These are phyloP conservation scores for Cyclocybe cylindracea DNA, from an alignment of 768 basidiomycete genomes.

Conservation along the genomic window DNA sequence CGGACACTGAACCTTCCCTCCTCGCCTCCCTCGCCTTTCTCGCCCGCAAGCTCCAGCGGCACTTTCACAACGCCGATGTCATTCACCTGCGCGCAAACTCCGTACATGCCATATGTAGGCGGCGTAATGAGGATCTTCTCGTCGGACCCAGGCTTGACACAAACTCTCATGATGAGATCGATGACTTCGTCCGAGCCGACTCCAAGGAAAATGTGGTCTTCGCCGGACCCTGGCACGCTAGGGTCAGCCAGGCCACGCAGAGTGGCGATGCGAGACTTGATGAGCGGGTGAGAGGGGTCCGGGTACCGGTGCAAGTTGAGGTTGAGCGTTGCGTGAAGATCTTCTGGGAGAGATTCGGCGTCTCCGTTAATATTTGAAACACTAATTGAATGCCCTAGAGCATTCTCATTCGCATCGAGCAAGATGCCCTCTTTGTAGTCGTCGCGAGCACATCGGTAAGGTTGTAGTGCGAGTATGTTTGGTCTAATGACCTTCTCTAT, in stretches of 20 bases:
- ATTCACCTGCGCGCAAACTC: slow-evolving; percentile 93
- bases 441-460: slow-evolving; percentile 95
- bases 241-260: slow-evolving; percentile 66
- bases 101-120: slow-evolving; percentile 98
- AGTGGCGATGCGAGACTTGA: slow-evolving; percentile 75
- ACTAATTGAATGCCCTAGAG: slow-evolving; percentile 83
- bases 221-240: slow-evolving; percentile 8
- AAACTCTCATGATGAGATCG: slow-evolving; percentile 89
- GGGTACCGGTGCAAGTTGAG: slow-evolving; percentile 89
- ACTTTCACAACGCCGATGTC: slow-evolving; percentile 84
- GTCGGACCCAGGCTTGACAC: slow-evolving; percentile 66
- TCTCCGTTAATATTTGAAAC: slow-evolving; percentile 21
- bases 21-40: slow-evolving; percentile 72
- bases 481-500: slow-evolving; percentile 86
- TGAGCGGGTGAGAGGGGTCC: slow-evolving; percentile 79
- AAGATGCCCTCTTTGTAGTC: slow-evolving; percentile 92
- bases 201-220: slow-evolving; percentile 83
- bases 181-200: slow-evolving; percentile 98
- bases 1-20: slow-evolving; percentile 71
- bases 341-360: slow-evolving; percentile 20
- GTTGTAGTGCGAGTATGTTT: slow-evolving; percentile 88
- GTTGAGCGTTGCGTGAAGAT: slow-evolving; percentile 38
- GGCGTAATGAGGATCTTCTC: slow-evolving; percentile 90
- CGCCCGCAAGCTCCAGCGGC: slow-evolving; percentile 60
- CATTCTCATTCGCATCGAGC: slow-evolving; percentile 97